A percentile compares a stretch with the other conserved stretches of the same genome.
Evolutionary conservation across 148 eudicot genomes (phyloP).

Genomic region (Chenopodium berlandieri): DNA sequence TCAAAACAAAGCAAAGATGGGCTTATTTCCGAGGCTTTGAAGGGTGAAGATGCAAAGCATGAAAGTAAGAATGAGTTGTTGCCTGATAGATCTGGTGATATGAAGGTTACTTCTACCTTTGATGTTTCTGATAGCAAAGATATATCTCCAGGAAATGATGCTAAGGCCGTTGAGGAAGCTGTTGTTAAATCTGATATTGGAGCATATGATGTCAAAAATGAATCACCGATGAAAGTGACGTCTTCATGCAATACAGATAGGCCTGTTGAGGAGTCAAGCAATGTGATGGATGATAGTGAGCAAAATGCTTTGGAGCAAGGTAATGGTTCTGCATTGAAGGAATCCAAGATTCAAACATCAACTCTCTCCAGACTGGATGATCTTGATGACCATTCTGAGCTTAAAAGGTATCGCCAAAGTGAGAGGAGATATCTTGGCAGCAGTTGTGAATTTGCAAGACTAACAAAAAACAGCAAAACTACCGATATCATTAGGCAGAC

Average conservation of each 20-base stretch:
- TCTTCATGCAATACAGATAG: constrained; percentile 18
- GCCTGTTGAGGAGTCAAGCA: constrained; percentile 29
- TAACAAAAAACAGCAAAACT: constrained; percentile 27
- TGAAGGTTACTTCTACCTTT: constrained; percentile 29
- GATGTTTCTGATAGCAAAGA: constrained; percentile 30
- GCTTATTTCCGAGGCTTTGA: constrained; percentile 24
- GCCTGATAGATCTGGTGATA: constrained; percentile 27
- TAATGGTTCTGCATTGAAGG: constrained; percentile 19
- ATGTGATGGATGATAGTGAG: constrained; percentile 25
- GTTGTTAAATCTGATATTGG: constrained; percentile 15
- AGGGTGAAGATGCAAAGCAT: constrained; percentile 28
- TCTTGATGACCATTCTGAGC: constrained; percentile 12
- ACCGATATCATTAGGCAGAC: constrained; percentile 38
- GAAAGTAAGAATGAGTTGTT: constrained; percentile 24
- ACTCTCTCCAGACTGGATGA: constrained; percentile 34
- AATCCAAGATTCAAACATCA: constrained; percentile 24
- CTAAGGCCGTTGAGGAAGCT: constrained; percentile 32
- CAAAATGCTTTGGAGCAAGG: constrained; percentile 26
- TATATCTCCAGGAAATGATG: constrained; percentile 26
- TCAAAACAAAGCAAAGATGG: constrained; percentile 25
- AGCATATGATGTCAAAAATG: constrained; percentile 27
- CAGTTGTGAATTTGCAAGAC: constrained; percentile 33
- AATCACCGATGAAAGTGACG: constrained; percentile 11
- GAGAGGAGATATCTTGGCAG: constrained; percentile 33
- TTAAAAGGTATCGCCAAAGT: constrained; percentile 32